Percentiles rank a stretch among this genome's conserved stretches.
phyloP scores from a whole-genome alignment of 2,329 filamentous ascomycete genomes.

The Dothiorella sarmentorum region DNA sequence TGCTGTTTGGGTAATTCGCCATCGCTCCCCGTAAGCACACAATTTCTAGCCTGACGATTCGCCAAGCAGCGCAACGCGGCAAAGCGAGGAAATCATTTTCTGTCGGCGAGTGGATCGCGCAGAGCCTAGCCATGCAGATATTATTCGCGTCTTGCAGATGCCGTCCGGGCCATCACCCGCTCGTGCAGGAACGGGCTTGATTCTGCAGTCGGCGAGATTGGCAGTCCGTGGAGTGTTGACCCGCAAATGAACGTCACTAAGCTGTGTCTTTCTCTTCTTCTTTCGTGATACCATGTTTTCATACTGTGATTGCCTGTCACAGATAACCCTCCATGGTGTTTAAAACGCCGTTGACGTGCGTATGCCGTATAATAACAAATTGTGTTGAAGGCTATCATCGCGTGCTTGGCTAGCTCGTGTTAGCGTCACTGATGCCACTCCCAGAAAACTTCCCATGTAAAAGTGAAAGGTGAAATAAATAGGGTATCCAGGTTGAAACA shows the following conservation, averaged over 20 bases:
- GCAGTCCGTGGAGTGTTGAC: not conserved
- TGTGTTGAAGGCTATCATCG: not conserved
- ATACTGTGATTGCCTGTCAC: too few species aligned
- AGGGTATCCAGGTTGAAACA: not conserved
- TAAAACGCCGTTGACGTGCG: too few species aligned
- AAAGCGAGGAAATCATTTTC: not conserved
- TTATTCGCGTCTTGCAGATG: not conserved
- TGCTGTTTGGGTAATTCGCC: conserved; percentile 9
- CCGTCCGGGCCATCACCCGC: not conserved
- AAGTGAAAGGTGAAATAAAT: not conserved
- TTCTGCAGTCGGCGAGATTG: not conserved
- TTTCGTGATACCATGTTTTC: not conserved
- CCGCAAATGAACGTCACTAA: not conserved
- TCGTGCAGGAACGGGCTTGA: not conserved
- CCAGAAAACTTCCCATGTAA: not conserved
- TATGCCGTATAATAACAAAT: not conserved
- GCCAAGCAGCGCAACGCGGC: not conserved
- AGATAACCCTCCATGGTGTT: too few species aligned
- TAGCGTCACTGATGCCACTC: not conserved
- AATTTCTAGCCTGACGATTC: not conserved
- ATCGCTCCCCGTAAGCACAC: not conserved
- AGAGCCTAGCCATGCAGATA: not conserved
- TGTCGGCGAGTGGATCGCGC: not conserved
- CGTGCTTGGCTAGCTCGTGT: not conserved
- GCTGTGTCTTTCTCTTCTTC: too few species aligned